Evolutionary conservation across 352 stramenopile species (phyloP), one percentile per base, ranked within the genome.

Genomic region (Phytophthora pini): DNA sequence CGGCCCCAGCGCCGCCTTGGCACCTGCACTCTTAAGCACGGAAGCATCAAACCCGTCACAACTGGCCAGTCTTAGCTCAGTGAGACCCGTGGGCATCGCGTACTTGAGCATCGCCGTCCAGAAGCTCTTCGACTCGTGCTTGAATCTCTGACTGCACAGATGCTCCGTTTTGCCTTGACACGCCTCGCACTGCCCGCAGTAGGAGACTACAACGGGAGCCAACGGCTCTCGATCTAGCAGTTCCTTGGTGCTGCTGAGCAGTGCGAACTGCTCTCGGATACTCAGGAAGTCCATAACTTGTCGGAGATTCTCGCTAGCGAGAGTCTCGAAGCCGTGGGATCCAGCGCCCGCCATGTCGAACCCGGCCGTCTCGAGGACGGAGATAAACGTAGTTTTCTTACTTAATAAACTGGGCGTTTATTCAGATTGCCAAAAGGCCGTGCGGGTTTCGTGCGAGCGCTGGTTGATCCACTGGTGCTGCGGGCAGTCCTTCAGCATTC

Each of bases 381-480:
- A 56, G 26, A 45, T 8, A 40, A 54, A 29, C 6, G 45, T 32
- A 57, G 20, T 29, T 69, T 47, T 36, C 10, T 45, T 61, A 56
- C 11, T 64, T 10, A 48, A 39, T 57, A 12, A 51, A 50, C n/a
- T 20, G 20, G 8, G 24, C 41, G 40, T 10, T 88, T 82, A 93
- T 51, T 87, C 67, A 12, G 74, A 74, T 75, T 82, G 76, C 77
- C 74, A 83, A 68, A 92, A 83, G 50, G 78, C 74, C 53, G 78
- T 85, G 72, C 84, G 87, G 72, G 84, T 94, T 79, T 96, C 88
- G 85, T 93, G 85, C 69, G 84, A 91, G 79, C 88, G 88, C 69
- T 92, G 84, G 74, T 77, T 89, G 71, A 96, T 93, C 84, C 85
- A 96, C 86, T 96, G 88, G 72, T 96, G 88, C 82, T 96, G 88